Percentiles rank a stretch among this genome's conserved stretches.
phyloP scores from a whole-genome alignment of 75 land plant species.

The Larix kaempferi region DNA sequence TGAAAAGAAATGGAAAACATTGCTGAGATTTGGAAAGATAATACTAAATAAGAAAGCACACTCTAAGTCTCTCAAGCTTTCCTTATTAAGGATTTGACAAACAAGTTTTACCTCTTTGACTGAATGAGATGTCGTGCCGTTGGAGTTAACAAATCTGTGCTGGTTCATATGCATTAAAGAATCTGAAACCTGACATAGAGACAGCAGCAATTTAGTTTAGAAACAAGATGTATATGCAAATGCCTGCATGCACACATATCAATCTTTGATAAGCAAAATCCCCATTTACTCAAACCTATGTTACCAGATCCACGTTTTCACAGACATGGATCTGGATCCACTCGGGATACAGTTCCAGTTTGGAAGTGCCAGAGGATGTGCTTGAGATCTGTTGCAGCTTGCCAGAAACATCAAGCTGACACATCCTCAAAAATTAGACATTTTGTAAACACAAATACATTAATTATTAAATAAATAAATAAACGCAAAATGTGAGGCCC shows the following conservation, averaged over 20 bases:
- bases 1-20: background rate
- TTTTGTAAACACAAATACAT: no score
- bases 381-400: no score
- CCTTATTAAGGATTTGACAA: background rate
- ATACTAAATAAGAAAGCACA: background rate
- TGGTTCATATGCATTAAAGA: constrained; percentile 10
- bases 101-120: constrained; percentile 21
- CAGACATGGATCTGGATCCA: no score
- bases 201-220: background rate
- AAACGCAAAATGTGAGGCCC: no score
- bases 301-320: no score
- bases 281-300: background rate
- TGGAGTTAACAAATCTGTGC: constrained; percentile 6
- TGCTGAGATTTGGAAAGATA: constrained; percentile 2
- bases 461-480: no score
- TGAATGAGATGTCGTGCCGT: constrained; percentile 12
- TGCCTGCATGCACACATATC: background rate
- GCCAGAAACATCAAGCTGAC: no score
- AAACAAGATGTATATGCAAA: background rate
- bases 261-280: background rate
- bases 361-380: no score
- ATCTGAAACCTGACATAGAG: constrained; percentile 12
- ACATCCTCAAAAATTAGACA: no score
- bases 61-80: background rate
- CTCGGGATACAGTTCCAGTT: no score